phyloP scores from a whole-genome alignment of 371 early-diverging fungal genomes.

The Mortierella sp. region DNA sequence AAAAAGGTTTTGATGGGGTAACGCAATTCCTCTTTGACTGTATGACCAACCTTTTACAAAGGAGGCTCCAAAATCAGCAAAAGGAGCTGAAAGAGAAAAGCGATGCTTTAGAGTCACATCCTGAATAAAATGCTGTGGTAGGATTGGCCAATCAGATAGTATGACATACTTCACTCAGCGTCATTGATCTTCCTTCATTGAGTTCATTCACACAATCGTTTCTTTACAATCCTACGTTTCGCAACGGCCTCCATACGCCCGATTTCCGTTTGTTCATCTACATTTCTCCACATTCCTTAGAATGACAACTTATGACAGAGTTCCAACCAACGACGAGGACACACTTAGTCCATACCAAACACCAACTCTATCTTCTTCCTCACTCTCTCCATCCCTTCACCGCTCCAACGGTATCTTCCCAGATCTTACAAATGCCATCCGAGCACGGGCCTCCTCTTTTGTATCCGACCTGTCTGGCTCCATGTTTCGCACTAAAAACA shows the following conservation, averaged over 20 bases:
- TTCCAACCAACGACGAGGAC: slow-evolving; percentile 8
- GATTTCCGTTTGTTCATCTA: neutral
- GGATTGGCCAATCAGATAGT: too few species aligned
- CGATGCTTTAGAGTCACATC: neutral
- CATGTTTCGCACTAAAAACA: neutral
- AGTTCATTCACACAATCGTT: too few species aligned
- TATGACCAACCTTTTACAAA: slow-evolving; percentile 49
- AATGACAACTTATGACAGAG: slow-evolving; percentile 13
- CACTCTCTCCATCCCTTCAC: slow-evolving; percentile 9
- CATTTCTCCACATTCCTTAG: neutral
- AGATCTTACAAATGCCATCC: slow-evolving; percentile 8
- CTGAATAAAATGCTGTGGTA: neutral
- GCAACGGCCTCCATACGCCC: neutral
- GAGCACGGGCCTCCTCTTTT: slow-evolving; percentile 15
- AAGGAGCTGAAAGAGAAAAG: slow-evolving; percentile 6
- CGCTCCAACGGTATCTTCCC: slow-evolving; percentile 3
- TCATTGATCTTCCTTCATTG: too few species aligned
- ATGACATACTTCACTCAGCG: neutral
- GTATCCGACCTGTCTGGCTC: slow-evolving; percentile 7
- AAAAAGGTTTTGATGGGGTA: slow-evolving; percentile 63
- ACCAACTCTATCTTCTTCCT: neutral
- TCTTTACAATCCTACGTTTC: too few species aligned
- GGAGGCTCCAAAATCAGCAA: slow-evolving; percentile 31
- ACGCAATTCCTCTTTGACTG: slow-evolving; percentile 62
- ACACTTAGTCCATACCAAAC: neutral